Conservation (phyloP, 495 filamentous ascomycete species). For the Aspergillus ellipticus region DNA sequence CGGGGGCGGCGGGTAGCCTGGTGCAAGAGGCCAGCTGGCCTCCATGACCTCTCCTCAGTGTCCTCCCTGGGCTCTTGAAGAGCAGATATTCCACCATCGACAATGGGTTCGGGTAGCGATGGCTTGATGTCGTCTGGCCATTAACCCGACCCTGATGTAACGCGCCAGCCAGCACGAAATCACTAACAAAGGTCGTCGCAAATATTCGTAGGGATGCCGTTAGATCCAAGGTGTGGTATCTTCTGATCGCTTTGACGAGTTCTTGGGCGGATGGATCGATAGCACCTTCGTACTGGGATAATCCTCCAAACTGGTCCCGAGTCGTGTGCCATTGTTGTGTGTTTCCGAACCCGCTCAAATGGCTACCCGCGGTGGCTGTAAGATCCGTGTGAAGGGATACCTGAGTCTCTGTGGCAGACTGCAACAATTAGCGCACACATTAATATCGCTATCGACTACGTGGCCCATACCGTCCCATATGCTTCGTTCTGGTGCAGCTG, state of each 20-base stretch:
- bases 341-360: neutral
- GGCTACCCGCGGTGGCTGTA: neutral
- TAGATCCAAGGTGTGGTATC: conserved; percentile 9
- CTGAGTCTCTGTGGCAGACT: neutral
- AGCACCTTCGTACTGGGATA: conserved; percentile 9
- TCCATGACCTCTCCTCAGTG: conserved; percentile 11
- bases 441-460: neutral
- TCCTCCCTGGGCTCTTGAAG: conserved; percentile 5
- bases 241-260: conserved; percentile 8
- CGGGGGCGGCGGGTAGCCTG: neutral
- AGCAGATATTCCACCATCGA: conserved; percentile 12
- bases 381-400: neutral
- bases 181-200: conserved; percentile 10
- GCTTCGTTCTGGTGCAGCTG: neutral
- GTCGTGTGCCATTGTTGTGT: neutral
- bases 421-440: neutral
- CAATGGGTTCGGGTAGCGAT: neutral
- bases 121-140: neutral
- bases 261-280: conserved; percentile 8
- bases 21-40: neutral
- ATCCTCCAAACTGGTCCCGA: neutral
- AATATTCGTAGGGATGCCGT: conserved; percentile 9
- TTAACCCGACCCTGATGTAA: neutral
- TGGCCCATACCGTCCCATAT: neutral
- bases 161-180: neutral